A percentile compares a stretch with the other conserved stretches of the same genome.
Evolutionary conservation across 306 rosid species (phyloP).

Genomic region (Prunus salicina): DNA sequence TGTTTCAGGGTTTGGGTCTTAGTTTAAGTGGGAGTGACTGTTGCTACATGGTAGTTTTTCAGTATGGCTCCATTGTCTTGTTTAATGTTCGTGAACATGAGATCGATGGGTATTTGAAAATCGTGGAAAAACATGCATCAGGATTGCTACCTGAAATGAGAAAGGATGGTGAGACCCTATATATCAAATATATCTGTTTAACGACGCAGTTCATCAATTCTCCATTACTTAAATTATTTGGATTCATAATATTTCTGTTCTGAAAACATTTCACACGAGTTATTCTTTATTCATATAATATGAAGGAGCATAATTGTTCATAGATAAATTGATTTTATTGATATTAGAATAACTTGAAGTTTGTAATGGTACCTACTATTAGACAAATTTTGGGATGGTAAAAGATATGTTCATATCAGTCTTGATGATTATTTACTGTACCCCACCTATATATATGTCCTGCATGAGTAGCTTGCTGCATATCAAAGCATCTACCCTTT

Average conservation of each 20-base stretch:
- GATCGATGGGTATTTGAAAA: slow-evolving; percentile 71
- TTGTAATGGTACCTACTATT: too few species aligned
- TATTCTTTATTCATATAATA: background rate
- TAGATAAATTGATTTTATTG: background rate
- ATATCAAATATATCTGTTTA: background rate
- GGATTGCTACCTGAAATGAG: slow-evolving; percentile 95
- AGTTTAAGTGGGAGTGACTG: slow-evolving; percentile 71
- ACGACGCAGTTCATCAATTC: background rate
- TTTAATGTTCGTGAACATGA: slow-evolving; percentile 77
- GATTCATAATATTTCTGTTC: background rate
- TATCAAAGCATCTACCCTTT: too few species aligned
- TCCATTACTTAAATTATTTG: background rate
- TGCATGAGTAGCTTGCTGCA: too few species aligned
- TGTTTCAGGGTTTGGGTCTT: slow-evolving; percentile 60
- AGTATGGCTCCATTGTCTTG: slow-evolving; percentile 89
- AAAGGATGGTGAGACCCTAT: slow-evolving; percentile 73
- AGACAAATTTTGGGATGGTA: too few species aligned
- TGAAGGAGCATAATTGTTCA: background rate
- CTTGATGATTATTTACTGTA: too few species aligned
- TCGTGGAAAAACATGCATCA: slow-evolving; percentile 74
- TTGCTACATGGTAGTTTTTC: slow-evolving; percentile 89
- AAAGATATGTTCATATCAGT: too few species aligned
- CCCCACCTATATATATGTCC: too few species aligned
- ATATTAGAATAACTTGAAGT: background rate
- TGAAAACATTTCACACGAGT: background rate